These are phyloP conservation scores for Arthrobotrys entomopaga DNA, from an alignment of 2,329 filamentous ascomycete genomes.

Conservation along the genomic window DNA sequence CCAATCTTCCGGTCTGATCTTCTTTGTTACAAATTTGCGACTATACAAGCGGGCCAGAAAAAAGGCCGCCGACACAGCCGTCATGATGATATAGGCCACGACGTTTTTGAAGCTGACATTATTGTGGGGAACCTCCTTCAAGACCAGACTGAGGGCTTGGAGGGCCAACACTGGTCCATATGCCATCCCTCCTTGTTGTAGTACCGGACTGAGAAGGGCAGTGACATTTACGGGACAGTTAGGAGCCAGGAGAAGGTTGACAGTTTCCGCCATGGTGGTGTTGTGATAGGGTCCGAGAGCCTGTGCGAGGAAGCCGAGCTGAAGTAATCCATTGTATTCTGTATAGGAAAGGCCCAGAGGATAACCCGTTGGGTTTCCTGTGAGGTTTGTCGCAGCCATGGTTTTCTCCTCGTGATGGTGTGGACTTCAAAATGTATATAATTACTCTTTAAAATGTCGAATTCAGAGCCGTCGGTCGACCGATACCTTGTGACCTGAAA, in stretches of 20 bases:
- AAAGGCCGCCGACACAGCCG: constrained; percentile 47
- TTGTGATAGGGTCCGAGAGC: constrained; percentile 51
- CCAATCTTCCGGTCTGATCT: constrained; percentile 53
- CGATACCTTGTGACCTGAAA: constrained; percentile 43
- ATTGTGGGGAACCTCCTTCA: constrained; percentile 47
- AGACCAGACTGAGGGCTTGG: constrained; percentile 39
- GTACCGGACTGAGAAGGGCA: constrained; percentile 34
- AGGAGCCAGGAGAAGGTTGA: constrained; percentile 38
- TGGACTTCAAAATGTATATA: constrained; percentile 8
- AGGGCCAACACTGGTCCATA: constrained; percentile 40
- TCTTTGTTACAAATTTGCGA: constrained; percentile 50
- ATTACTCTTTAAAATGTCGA: constrained; percentile 1
- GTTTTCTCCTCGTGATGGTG: neutral
- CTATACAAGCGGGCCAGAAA: constrained; percentile 44
- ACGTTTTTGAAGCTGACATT: constrained; percentile 53
- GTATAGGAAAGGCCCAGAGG: constrained; percentile 45
- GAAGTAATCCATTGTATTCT: constrained; percentile 46
- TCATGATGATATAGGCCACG: constrained; percentile 46
- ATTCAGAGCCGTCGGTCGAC: constrained; percentile 44
- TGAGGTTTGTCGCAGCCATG: constrained; percentile 44
- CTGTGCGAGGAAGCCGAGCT: constrained; percentile 47
- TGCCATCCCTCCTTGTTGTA: constrained; percentile 25
- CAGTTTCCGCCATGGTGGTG: constrained; percentile 52
- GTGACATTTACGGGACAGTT: constrained; percentile 46
- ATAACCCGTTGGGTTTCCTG: constrained; percentile 46